A percentile compares a stretch with the other conserved stretches of the same genome.
These are phyloP conservation scores for Strobilomyces confusus DNA, from an alignment of 768 basidiomycete genomes.

Conservation along the genomic window DNA sequence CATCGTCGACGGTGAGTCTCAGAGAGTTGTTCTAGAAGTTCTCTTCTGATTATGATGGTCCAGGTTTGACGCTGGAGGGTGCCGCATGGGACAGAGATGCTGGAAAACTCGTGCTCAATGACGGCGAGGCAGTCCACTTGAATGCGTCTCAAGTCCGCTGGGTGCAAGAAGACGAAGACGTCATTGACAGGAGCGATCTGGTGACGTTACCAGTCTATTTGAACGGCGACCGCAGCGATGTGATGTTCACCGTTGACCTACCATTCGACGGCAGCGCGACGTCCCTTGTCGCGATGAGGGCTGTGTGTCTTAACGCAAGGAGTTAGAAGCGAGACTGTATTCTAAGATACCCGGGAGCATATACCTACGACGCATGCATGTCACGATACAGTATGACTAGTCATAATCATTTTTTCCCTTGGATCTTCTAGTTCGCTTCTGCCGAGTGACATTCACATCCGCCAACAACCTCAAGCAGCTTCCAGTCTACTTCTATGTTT, in stretches of 20 bases:
- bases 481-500: slow-evolving; percentile 86
- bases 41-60: slow-evolving; percentile 7
- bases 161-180: slow-evolving; percentile 57
- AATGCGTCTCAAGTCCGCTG: slow-evolving; percentile 84
- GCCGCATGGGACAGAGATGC: slow-evolving; percentile 60
- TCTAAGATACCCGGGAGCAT: slow-evolving; percentile 22
- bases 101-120: slow-evolving; percentile 73
- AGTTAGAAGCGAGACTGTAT: slow-evolving; percentile 35
- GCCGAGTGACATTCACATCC: slow-evolving; percentile 31
- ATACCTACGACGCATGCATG: slow-evolving; percentile 24
- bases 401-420: slow-evolving; percentile 17
- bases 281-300: slow-evolving; percentile 77
- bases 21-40: background rate
- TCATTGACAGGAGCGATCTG: slow-evolving; percentile 31
- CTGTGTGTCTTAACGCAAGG: slow-evolving; percentile 86
- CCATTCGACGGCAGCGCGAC: slow-evolving; percentile 68
- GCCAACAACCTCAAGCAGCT: slow-evolving; percentile 66
- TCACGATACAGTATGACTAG: slow-evolving; percentile 13
- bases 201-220: slow-evolving; percentile 92
- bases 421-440: slow-evolving; percentile 12
- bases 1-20: slow-evolving; percentile 77
- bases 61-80: slow-evolving; percentile 86
- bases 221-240: slow-evolving; percentile 84
- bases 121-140: slow-evolving; percentile 76
- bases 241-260: slow-evolving; percentile 85